Evolutionary conservation across 495 filamentous ascomycete species (phyloP).

Genomic region (Aspergillus ellipticus): DNA sequence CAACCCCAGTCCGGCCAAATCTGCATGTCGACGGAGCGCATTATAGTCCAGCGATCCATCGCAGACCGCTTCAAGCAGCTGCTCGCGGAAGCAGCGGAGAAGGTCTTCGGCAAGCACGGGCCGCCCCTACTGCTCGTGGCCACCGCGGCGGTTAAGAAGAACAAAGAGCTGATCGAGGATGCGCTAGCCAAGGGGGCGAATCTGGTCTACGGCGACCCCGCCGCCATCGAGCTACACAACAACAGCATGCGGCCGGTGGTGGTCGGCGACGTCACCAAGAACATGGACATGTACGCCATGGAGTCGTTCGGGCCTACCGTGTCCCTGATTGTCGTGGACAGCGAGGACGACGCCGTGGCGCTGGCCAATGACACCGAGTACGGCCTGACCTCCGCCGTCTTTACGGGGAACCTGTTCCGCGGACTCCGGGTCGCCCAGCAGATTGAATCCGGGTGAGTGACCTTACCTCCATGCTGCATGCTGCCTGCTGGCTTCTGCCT

Average conservation of each 20-base stretch:
- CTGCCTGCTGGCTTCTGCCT: neutral
- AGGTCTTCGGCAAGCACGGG: conserved; percentile 44
- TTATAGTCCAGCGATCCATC: conserved; percentile 73
- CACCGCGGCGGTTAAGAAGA: conserved; percentile 58
- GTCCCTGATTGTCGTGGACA: conserved; percentile 45
- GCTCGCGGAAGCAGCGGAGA: conserved; percentile 41
- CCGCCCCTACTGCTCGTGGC: conserved; percentile 62
- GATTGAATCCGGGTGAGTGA: conserved; percentile 47
- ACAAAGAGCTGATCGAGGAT: conserved; percentile 60
- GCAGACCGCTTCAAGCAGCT: conserved; percentile 61
- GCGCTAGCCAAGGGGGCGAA: conserved; percentile 67
- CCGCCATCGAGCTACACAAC: conserved; percentile 39
- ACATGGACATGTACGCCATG: conserved; percentile 78
- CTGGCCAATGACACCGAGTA: conserved; percentile 53
- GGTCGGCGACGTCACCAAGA: conserved; percentile 62
- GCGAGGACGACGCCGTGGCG: conserved; percentile 45
- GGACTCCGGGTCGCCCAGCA: conserved; percentile 45
- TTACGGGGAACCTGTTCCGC: conserved; percentile 45
- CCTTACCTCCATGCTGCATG: neutral
- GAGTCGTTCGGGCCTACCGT: conserved; percentile 85
- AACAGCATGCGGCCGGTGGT: conserved; percentile 70
- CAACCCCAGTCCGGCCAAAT: conserved; percentile 65
- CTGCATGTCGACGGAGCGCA: conserved; percentile 89
- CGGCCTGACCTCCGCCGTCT: conserved; percentile 46
- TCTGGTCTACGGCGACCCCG: conserved; percentile 56